Base-by-base conservation (phyloP, 305 asterid genomes). In the Stenogyne calaminthoides region DNA sequence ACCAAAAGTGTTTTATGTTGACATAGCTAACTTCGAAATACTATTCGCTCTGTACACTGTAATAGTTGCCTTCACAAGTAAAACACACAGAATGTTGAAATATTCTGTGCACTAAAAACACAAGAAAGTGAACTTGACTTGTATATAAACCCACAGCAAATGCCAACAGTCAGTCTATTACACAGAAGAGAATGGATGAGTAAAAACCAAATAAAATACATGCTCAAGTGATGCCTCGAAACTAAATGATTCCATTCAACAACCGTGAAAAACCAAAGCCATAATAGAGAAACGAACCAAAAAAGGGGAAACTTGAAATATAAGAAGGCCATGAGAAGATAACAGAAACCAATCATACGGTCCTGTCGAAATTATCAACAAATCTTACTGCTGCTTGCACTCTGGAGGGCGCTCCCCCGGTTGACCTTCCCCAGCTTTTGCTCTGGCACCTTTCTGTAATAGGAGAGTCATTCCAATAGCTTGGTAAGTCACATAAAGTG, bases 301-400 rank as follows among this genome's bases (percentile, higher is more conserved):
- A 18, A 16, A 29, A 29, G 39, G 46, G 4, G 63, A 4, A 69
- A 6, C 54, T 70, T 15, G 37, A 32, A 16, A 64, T 49, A 20
- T 40, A 60, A 59, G 39, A 56, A 57, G 49, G 58, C 40, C n/a
- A 9, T 70, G 46, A 37, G 46, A 29, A 57, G 70, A 51, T 44
- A 74, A 10, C n/a, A 6, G 10, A 64, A 64, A 49, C 44, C 57
- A 1, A 40, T 55, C 68, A 55, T 32, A 32, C 20, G 42, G 42
- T 71, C 27, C 44, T 20, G 40, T 32, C 22, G 44, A 55, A 22
- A 15, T 57, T 64, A 19, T 46, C 36, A 8, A 52, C 66, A 63
- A 64, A 9, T 49, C 42, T 68, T 80, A 82, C 83, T 84, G 89
- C 49, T 84, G 89, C 79, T 84, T 84, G 81, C 89, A 84, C 71